Conservation (phyloP, 805 yeast genomes). For the Saturnispora hagleri region DNA sequence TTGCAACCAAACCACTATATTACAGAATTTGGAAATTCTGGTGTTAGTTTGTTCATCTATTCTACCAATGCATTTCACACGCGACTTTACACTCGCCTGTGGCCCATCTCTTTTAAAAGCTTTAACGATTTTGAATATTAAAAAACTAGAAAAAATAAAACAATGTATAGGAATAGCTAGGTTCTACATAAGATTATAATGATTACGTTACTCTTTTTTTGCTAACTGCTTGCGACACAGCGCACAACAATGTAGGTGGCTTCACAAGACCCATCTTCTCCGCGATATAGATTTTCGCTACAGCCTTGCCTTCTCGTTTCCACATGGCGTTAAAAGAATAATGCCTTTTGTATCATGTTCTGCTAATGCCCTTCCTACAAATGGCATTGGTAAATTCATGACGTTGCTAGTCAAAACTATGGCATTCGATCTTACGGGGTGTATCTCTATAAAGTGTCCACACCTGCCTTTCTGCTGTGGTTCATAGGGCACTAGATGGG, state of each 20-base stretch:
- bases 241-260: not conserved
- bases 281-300: not conserved
- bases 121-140: not conserved
- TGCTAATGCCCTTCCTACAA: not conserved
- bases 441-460: not conserved
- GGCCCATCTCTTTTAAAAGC: not conserved
- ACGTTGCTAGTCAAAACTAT: not conserved
- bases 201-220: not conserved
- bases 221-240: not conserved
- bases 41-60: slow-evolving; percentile 31
- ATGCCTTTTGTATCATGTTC: not conserved
- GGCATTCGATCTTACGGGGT: not conserved
- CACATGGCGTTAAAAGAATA: not conserved
- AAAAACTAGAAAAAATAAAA: not conserved
- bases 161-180: not conserved
- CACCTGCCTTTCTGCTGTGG: not conserved
- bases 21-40: slow-evolving; percentile 48
- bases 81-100: not conserved
- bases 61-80: not conserved
- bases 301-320: not conserved
- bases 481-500: not conserved
- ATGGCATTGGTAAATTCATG: not conserved
- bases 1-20: slow-evolving; percentile 38
- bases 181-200: not conserved
- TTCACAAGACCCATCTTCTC: not conserved